Evolutionary conservation across 2,329 filamentous ascomycete genomes (phyloP).

Genomic region (Alternaria dauci): DNA sequence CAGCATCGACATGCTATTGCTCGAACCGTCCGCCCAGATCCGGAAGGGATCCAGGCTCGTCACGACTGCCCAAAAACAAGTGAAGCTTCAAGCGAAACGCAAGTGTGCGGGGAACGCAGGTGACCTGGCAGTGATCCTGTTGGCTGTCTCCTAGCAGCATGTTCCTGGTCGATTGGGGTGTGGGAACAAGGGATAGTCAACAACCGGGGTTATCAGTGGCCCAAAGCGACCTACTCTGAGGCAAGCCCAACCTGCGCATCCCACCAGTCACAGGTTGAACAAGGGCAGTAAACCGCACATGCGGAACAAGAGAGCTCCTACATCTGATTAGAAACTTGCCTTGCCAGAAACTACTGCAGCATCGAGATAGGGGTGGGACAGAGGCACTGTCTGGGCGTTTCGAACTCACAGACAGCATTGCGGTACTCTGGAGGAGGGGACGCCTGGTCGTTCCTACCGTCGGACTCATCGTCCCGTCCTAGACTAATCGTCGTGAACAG

Average conservation of each 20-base stretch:
- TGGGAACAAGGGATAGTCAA: neutral
- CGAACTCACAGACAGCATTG: conserved; percentile 2
- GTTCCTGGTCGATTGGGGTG: conserved; percentile 11
- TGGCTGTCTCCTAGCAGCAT: conserved; percentile 7
- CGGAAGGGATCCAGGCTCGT: conserved; percentile 5
- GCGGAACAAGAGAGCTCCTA: neutral
- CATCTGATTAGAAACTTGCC: neutral
- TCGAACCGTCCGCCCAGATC: conserved; percentile 8
- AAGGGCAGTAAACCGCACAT: neutral
- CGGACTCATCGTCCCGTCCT: conserved; percentile 3
- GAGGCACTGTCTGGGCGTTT: conserved; percentile 4
- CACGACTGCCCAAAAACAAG: conserved; percentile 10
- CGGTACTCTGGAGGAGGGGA: conserved; percentile 2
- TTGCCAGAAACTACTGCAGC: conserved; percentile 11
- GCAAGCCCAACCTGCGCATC: conserved; percentile 3
- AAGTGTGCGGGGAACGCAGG: conserved; percentile 18
- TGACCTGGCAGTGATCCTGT: conserved; percentile 9
- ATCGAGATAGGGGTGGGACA: neutral
- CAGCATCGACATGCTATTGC: conserved; percentile 6
- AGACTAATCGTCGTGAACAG: neutral
- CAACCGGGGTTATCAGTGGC: conserved; percentile 2
- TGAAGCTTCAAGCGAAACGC: conserved; percentile 12
- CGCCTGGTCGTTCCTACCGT: neutral
- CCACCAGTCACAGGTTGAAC: conserved; percentile 6
- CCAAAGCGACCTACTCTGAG: conserved; percentile 2